These are phyloP conservation scores for Populus nigra DNA, from an alignment of 345 rosid species.

Conservation along the genomic window DNA sequence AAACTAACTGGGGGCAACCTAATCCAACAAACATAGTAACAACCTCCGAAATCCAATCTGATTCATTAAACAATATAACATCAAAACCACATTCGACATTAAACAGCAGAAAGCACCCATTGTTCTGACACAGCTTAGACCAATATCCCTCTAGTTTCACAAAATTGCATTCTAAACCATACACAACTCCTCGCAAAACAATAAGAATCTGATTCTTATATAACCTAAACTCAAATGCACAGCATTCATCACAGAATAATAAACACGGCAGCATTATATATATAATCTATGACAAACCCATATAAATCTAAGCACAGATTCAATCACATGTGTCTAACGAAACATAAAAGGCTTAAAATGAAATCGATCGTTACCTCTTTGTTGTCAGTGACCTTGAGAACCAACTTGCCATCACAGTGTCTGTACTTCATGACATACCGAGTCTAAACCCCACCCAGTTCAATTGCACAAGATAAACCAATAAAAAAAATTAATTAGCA, in stretches of 20 bases:
- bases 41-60: neutral
- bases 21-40: neutral
- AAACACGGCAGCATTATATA: neutral
- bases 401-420: slow-evolving; percentile 90
- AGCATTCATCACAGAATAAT: neutral
- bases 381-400: slow-evolving; percentile 97
- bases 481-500: neutral
- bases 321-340: neutral
- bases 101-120: neutral
- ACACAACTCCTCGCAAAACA: neutral
- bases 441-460: slow-evolving; percentile 46
- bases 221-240: neutral
- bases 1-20: neutral
- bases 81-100: neutral
- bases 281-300: neutral
- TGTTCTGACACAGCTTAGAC: neutral
- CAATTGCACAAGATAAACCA: neutral
- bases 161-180: neutral
- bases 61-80: neutral
- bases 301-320: neutral
- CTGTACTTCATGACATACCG: slow-evolving; percentile 89
- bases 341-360: neutral
- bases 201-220: neutral
- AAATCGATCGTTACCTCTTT: slow-evolving; percentile 53
- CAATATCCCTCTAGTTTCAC: neutral